Conservation (phyloP, 1,284 basidiomycete genomes). For the Fomitopsis schrenkii region DNA sequence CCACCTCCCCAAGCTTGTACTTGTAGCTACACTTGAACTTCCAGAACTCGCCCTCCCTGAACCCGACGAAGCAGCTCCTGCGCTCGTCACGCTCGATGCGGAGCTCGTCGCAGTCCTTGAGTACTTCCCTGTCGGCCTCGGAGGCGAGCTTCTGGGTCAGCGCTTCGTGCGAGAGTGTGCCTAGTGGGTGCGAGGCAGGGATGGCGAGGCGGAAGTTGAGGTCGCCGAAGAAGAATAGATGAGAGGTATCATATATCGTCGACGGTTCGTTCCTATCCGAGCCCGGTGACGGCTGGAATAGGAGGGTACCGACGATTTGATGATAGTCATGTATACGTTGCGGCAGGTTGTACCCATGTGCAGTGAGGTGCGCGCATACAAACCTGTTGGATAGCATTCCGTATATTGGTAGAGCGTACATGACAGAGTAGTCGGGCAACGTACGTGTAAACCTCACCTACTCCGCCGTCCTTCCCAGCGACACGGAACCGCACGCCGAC, state of each 20-base stretch:
- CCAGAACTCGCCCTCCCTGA: slow-evolving; percentile 83
- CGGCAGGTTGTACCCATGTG: slow-evolving; percentile 73
- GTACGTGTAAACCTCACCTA: slow-evolving; percentile 81
- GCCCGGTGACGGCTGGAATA: slow-evolving; percentile 63
- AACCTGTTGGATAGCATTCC: slow-evolving; percentile 55
- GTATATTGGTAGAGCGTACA: slow-evolving; percentile 2
- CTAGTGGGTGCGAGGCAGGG: slow-evolving; percentile 38
- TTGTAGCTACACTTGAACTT: slow-evolving; percentile 90
- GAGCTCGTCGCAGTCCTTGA: slow-evolving; percentile 81
- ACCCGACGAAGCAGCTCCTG: slow-evolving; percentile 62
- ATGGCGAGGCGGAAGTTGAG: slow-evolving; percentile 82
- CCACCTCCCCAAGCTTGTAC: slow-evolving; percentile 73
- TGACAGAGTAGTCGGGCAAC: slow-evolving; percentile 25
- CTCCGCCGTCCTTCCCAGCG: slow-evolving; percentile 43
- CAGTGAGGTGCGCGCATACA: slow-evolving; percentile 88
- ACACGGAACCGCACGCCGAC: slow-evolving; percentile 86
- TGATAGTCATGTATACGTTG: slow-evolving; percentile 80
- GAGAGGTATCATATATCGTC: slow-evolving; percentile 78
- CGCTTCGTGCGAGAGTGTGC: slow-evolving; percentile 26
- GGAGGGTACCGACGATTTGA: slow-evolving; percentile 77
- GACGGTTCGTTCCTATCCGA: slow-evolving; percentile 36
- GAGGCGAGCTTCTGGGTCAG: slow-evolving; percentile 42
- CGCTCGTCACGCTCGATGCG: slow-evolving; percentile 53
- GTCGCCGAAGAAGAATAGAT: slow-evolving; percentile 86
- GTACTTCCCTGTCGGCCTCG: slow-evolving; percentile 52